phyloP scores from a whole-genome alignment of 1,284 basidiomycete genomes.

The Puccinia horiana region DNA sequence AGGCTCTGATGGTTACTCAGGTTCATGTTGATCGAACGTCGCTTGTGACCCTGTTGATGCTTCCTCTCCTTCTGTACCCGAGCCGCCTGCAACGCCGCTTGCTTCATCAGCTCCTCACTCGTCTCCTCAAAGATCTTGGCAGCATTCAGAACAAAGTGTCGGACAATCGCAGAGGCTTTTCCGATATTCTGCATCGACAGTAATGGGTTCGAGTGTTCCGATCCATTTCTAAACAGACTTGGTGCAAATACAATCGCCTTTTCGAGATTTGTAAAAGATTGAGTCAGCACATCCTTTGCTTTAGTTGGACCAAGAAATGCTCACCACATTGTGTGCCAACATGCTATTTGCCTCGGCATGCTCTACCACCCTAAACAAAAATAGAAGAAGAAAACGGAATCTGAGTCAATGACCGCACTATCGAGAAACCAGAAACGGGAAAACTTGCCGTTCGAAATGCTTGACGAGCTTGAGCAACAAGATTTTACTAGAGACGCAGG shows the following conservation, averaged over 20 bases:
- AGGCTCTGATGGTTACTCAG: background rate
- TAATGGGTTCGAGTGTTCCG: constrained; percentile 46
- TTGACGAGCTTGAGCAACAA: constrained; percentile 31
- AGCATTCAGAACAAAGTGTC: constrained; percentile 38
- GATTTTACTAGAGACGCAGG: constrained; percentile 22
- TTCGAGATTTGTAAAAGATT: background rate
- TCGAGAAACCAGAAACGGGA: background rate
- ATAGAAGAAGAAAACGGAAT: background rate
- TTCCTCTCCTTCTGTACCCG: background rate
- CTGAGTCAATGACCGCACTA: background rate
- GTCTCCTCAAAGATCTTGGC: constrained; percentile 6
- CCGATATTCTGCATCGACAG: constrained; percentile 48
- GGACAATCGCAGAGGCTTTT: constrained; percentile 48
- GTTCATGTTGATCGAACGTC: constrained; percentile 12
- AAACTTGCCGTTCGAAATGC: constrained; percentile 44
- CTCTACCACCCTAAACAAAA: constrained; percentile 18
- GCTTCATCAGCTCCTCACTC: background rate
- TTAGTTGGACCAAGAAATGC: background rate
- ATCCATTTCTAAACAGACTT: constrained; percentile 44
- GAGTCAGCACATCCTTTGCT: background rate
- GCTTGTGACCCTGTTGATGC: background rate
- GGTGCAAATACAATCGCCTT: constrained; percentile 47
- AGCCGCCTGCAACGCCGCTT: background rate
- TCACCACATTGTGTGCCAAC: constrained; percentile 47
- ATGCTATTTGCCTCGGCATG: constrained; percentile 42